phyloP scores from a whole-genome alignment of 495 filamentous ascomycete genomes.

The Aspergillus baeticus region DNA sequence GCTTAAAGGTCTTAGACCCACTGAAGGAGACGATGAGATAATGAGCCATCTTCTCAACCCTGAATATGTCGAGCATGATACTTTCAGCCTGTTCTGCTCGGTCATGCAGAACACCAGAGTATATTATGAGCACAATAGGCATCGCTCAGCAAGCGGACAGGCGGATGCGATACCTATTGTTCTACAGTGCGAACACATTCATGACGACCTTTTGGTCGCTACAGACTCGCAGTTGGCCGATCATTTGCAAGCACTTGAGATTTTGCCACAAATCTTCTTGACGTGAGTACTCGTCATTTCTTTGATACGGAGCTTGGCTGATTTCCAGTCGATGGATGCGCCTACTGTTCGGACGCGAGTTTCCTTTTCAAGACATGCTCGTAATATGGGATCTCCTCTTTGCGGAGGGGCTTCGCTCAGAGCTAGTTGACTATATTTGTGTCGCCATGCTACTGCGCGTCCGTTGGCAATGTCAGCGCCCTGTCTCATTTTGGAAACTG shows the following conservation, averaged over 20 bases:
- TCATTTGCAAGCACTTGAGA: constrained; percentile 79
- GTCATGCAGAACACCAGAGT: constrained; percentile 83
- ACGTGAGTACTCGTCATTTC: constrained; percentile 55
- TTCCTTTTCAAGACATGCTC: constrained; percentile 81
- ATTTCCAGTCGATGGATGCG: constrained; percentile 83
- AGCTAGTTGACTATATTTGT: constrained; percentile 84
- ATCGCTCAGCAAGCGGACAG: constrained; percentile 38
- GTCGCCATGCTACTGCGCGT: constrained; percentile 92
- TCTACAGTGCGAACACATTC: constrained; percentile 77
- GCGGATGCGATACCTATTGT: constrained; percentile 74
- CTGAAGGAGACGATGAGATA: constrained; percentile 37
- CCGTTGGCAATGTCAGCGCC: constrained; percentile 76
- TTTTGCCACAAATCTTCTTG: constrained; percentile 94
- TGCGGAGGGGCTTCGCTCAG: constrained; percentile 78
- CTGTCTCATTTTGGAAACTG: not conserved
- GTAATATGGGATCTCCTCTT: constrained; percentile 89
- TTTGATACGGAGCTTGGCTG: not conserved
- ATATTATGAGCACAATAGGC: constrained; percentile 73
- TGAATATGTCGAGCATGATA: constrained; percentile 81
- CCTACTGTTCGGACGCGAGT: constrained; percentile 90
- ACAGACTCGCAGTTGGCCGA: constrained; percentile 79
- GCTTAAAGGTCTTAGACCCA: constrained; percentile 18
- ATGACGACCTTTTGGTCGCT: constrained; percentile 72
- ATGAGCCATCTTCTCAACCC: constrained; percentile 68
- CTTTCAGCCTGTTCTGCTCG: constrained; percentile 78